Conservation (phyloP, 139 green algal species). For the Tetradesmus obliquus region DNA sequence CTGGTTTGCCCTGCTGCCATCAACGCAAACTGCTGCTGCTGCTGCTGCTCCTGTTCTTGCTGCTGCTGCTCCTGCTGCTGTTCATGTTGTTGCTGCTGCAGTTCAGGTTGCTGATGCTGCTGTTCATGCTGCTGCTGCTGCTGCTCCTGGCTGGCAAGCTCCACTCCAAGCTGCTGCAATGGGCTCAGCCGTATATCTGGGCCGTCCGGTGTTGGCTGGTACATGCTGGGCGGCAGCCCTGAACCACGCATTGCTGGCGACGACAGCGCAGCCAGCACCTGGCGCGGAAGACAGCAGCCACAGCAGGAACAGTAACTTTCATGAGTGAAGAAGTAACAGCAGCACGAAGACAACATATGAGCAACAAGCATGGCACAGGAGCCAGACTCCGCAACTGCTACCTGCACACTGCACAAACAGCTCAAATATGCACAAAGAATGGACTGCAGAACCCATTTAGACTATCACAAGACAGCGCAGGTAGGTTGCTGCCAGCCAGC, state of each 20-base stretch:
- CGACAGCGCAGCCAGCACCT: slow-evolving; percentile 13
- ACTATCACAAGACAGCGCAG: no score
- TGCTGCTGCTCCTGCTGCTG: background rate
- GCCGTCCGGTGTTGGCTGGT: background rate
- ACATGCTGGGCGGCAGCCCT: slow-evolving; percentile 21
- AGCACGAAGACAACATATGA: no score
- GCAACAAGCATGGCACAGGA: no score
- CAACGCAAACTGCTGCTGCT: background rate
- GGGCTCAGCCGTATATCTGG: background rate
- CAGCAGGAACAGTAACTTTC: background rate
- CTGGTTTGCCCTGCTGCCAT: background rate
- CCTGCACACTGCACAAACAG: no score
- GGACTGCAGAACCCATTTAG: no score
- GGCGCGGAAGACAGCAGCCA: background rate
- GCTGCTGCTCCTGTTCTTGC: background rate
- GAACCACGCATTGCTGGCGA: background rate
- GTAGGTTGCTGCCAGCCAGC: background rate
- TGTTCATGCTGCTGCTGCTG: background rate
- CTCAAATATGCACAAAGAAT: no score
- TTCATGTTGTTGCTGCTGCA: background rate
- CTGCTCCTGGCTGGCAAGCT: background rate
- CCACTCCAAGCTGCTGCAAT: background rate
- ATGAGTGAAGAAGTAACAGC: no score
- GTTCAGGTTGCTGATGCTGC: background rate
- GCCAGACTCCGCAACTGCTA: no score